Percentiles rank a stretch among this genome's conserved stretches.
Conservation (phyloP, 2,329 filamentous ascomycete species). For the Stemphylium vesicarium region DNA sequence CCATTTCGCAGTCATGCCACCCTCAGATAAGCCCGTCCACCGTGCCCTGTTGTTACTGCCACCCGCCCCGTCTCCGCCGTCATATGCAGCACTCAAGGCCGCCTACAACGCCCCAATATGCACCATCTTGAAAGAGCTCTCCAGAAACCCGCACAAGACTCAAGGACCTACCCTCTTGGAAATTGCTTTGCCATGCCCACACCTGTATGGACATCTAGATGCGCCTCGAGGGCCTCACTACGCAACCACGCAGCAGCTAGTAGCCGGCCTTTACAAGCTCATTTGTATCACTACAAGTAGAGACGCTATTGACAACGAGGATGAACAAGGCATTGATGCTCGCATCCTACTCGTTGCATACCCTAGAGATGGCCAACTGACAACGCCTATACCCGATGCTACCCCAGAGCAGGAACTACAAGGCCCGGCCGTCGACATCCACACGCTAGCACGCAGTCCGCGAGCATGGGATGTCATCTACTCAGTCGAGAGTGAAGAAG, state of each 20-base stretch:
- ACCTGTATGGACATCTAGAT: slow-evolving; percentile 61
- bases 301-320: slow-evolving; percentile 67
- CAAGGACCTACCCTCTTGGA: slow-evolving; percentile 56
- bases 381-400: slow-evolving; percentile 26
- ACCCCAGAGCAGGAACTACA: slow-evolving; percentile 40
- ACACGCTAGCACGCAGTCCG: slow-evolving; percentile 55
- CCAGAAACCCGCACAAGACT: slow-evolving; percentile 37
- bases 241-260: slow-evolving; percentile 71
- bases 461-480: slow-evolving; percentile 71
- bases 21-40: slow-evolving; percentile 21
- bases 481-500: slow-evolving; percentile 68
- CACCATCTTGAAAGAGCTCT: slow-evolving; percentile 52
- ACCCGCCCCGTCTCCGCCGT: slow-evolving; percentile 50
- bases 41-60: slow-evolving; percentile 54
- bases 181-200: slow-evolving; percentile 68
- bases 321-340: slow-evolving; percentile 74
- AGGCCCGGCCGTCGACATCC: slow-evolving; percentile 60
- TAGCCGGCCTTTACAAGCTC: slow-evolving; percentile 80
- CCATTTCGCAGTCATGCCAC: slow-evolving; percentile 38
- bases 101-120: slow-evolving; percentile 52
- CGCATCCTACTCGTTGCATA: slow-evolving; percentile 77
- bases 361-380: slow-evolving; percentile 42
- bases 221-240: slow-evolving; percentile 66
- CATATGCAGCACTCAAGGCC: slow-evolving; percentile 50
- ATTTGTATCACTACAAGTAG: slow-evolving; percentile 74